These are phyloP conservation scores for Dichomitus squalens DNA, from an alignment of 1,284 basidiomycete species.

Conservation along the genomic window DNA sequence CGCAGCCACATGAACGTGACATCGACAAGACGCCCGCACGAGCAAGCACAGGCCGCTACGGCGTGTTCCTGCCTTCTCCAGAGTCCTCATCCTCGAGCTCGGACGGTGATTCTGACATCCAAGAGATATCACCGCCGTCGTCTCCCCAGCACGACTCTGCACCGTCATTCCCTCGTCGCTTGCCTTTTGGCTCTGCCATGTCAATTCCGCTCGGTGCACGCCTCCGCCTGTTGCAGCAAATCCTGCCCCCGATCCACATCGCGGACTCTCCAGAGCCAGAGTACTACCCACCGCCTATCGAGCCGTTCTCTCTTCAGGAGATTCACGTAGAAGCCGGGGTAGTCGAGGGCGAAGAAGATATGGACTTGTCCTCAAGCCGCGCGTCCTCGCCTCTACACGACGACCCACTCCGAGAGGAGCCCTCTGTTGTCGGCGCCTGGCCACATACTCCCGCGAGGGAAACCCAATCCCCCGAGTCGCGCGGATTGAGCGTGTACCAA, in stretches of 20 bases:
- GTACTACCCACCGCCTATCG: not conserved
- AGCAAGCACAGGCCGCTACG: slow-evolving; percentile 50
- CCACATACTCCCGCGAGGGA: slow-evolving; percentile 3
- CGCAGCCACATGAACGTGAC: slow-evolving; percentile 6
- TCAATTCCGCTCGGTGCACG: slow-evolving; percentile 4
- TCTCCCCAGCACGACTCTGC: slow-evolving; percentile 7
- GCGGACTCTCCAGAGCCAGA: not conserved
- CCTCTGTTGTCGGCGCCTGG: slow-evolving; percentile 17
- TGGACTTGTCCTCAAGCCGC: slow-evolving; percentile 23
- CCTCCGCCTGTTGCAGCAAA: slow-evolving; percentile 17
- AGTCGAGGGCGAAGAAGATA: slow-evolving; percentile 16
- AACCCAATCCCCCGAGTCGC: not conserved
- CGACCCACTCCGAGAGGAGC: slow-evolving; percentile 3
- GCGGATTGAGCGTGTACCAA: not conserved
- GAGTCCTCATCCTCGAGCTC: slow-evolving; percentile 38
- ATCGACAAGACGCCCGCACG: slow-evolving; percentile 18
- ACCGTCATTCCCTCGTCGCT: not conserved
- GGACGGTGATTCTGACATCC: slow-evolving; percentile 56
- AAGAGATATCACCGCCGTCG: slow-evolving; percentile 42
- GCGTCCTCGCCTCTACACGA: slow-evolving; percentile 7
- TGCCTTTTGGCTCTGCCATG: not conserved
- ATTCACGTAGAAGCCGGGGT: not conserved
- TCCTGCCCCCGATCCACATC: slow-evolving; percentile 19
- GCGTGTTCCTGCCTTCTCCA: slow-evolving; percentile 47
- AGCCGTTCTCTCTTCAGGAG: slow-evolving; percentile 3